Evolutionary conservation across 2,329 filamentous ascomycete species (phyloP).

Genomic region (Neurospora crassa): DNA sequence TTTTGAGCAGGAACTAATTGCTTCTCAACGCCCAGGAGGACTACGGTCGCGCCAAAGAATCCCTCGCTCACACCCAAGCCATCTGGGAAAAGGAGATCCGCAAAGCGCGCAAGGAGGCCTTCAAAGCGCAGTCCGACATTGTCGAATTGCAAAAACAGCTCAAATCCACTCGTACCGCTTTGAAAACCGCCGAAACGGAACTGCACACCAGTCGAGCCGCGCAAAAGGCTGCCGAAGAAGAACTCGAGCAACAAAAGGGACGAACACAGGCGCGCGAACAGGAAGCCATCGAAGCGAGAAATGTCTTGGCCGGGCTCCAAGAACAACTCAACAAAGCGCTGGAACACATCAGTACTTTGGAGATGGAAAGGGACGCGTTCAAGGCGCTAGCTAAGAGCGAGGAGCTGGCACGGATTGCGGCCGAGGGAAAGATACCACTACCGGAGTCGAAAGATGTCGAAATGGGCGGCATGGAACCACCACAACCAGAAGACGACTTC

Average conservation of each 20-base stretch:
- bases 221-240: conserved; percentile 47
- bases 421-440: conserved; percentile 60
- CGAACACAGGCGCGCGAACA: conserved; percentile 54
- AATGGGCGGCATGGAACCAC: conserved; percentile 23
- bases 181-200: conserved; percentile 45
- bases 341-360: conserved; percentile 54
- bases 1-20: neutral
- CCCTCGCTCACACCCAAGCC: conserved; percentile 54
- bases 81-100: conserved; percentile 69
- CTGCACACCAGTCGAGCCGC: conserved; percentile 13
- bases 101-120: conserved; percentile 59
- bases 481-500: conserved; percentile 46
- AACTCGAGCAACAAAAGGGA: conserved; percentile 53
- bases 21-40: conserved; percentile 46
- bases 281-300: conserved; percentile 58
- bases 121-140: conserved; percentile 60
- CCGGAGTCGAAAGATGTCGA: conserved; percentile 34
- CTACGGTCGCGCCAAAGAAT: conserved; percentile 60
- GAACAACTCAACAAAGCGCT: conserved; percentile 57
- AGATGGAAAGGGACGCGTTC: conserved; percentile 66
- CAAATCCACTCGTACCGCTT: conserved; percentile 47
- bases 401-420: conserved; percentile 62
- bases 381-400: conserved; percentile 65
- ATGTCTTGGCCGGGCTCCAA: conserved; percentile 53
- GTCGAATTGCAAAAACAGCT: conserved; percentile 68